A percentile compares a stretch with the other conserved stretches of the same genome.
Conservation (phyloP, 2,329 filamentous ascomycete species). For the Sporothrix mexicana region DNA sequence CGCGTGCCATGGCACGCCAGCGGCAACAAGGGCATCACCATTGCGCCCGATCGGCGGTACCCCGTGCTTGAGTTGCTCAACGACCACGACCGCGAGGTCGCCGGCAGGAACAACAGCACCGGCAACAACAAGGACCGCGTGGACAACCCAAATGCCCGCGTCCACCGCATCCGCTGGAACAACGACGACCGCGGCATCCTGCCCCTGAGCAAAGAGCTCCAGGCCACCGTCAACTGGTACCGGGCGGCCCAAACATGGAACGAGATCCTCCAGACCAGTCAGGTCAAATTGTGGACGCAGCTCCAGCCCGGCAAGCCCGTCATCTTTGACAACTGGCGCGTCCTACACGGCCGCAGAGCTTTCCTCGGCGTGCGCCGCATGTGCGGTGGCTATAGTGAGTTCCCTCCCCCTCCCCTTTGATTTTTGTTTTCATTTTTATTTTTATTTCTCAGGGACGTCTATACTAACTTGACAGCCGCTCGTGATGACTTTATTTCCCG, state of each 20-base stretch:
- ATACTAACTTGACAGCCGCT: slow-evolving; percentile 61
- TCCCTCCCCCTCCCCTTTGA: no score
- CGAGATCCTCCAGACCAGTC: slow-evolving; percentile 66
- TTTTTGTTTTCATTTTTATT: no score
- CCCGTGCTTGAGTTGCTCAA: slow-evolving; percentile 72
- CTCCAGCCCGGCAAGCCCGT: slow-evolving; percentile 78
- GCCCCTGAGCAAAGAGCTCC: slow-evolving; percentile 52
- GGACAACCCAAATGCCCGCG: slow-evolving; percentile 29
- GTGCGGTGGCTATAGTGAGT: slow-evolving; percentile 88
- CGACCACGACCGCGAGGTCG: slow-evolving; percentile 35
- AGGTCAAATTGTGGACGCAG: slow-evolving; percentile 79
- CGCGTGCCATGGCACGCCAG: slow-evolving; percentile 82
- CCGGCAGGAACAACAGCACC: not conserved
- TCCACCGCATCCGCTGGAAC: slow-evolving; percentile 83
- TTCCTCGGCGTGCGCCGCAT: slow-evolving; percentile 87
- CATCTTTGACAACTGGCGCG: slow-evolving; percentile 95
- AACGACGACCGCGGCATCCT: slow-evolving; percentile 82
- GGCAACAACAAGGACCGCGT: no score
- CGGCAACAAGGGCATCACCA: slow-evolving; percentile 82
- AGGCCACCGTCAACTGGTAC: slow-evolving; percentile 71
- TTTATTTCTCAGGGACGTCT: not conserved
- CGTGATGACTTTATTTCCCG: slow-evolving; percentile 81
- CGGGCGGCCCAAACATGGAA: slow-evolving; percentile 77
- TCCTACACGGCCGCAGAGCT: slow-evolving; percentile 81
- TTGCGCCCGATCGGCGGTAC: slow-evolving; percentile 71